These are phyloP conservation scores for Fusarium sororula DNA, from an alignment of 2,329 filamentous ascomycete genomes.

Conservation along the genomic window DNA sequence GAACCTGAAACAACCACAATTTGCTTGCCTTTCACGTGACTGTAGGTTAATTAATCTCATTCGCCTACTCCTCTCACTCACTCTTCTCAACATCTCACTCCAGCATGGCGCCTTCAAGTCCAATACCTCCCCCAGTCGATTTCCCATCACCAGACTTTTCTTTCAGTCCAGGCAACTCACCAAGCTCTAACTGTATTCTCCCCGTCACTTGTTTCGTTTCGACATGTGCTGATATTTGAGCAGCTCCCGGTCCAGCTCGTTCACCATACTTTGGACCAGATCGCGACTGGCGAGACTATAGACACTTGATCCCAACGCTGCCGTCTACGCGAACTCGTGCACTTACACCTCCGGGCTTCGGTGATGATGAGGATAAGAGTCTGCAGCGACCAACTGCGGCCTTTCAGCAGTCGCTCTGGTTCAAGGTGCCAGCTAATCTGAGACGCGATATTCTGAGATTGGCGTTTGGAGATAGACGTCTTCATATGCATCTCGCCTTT, in stretches of 20 bases:
- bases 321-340: neutral
- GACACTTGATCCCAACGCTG: neutral
- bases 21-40: neutral
- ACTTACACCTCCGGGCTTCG: neutral
- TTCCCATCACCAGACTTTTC: neutral
- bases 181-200: neutral
- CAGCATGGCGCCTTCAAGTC: neutral
- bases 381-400: neutral
- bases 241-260: too few relatives aligned
- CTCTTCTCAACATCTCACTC: neutral
- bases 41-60: neutral
- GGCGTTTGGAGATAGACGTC: neutral
- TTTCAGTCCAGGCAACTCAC: neutral
- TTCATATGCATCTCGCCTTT: neutral
- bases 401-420: neutral
- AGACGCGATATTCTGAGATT: neutral
- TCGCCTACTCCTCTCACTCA: neutral
- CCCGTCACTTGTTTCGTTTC: accelerated
- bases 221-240: too few relatives aligned
- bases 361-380: neutral
- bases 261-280: too few relatives aligned
- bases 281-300: neutral
- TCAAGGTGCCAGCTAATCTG: neutral
- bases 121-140: neutral
- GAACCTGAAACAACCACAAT: too few relatives aligned